These are phyloP conservation scores for Apiospora marii DNA, from an alignment of 2,329 filamentous ascomycete genomes.

Conservation along the genomic window DNA sequence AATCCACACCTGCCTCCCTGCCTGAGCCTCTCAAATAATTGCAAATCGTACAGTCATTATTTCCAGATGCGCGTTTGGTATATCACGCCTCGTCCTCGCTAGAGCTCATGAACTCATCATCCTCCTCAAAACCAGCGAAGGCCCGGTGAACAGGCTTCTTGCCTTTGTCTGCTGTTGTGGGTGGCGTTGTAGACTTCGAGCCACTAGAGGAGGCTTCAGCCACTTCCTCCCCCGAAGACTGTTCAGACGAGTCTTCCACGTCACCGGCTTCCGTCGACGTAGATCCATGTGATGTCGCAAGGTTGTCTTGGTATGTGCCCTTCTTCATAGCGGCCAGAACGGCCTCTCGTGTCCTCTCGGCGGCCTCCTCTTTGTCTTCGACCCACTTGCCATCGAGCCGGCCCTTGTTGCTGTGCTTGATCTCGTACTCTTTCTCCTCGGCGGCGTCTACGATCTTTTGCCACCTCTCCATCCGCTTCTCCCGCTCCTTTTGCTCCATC, in stretches of 20 bases:
- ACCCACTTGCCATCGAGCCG: conserved; percentile 91
- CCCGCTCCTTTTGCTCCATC: conserved; percentile 94
- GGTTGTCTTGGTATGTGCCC: conserved; percentile 68
- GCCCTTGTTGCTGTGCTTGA: conserved; percentile 75
- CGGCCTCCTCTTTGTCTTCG: conserved; percentile 90
- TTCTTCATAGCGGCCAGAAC: conserved; percentile 75
- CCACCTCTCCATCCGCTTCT: conserved; percentile 84
- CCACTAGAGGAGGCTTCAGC: conserved; percentile 42
- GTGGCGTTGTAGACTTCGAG: conserved; percentile 59
- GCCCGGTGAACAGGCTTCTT: conserved; percentile 47
- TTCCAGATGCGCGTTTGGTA: neutral
- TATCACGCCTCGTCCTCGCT: conserved; percentile 63
- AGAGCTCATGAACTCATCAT: conserved; percentile 77
- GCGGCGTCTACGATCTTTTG: conserved; percentile 86
- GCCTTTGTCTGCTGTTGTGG: conserved; percentile 46
- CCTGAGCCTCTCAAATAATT: neutral
- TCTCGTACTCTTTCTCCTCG: conserved; percentile 83
- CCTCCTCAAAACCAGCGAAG: conserved; percentile 82
- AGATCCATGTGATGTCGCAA: conserved; percentile 60
- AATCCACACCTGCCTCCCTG: neutral
- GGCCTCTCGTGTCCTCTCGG: conserved; percentile 81
- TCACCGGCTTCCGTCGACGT: conserved; percentile 48
- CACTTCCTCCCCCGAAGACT: conserved; percentile 48
- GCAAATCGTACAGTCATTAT: conserved; percentile 7
- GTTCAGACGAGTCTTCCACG: conserved; percentile 43